Base-by-base conservation (phyloP, 192 early-diverging fungal species). In the Pilaira anomala region DNA sequence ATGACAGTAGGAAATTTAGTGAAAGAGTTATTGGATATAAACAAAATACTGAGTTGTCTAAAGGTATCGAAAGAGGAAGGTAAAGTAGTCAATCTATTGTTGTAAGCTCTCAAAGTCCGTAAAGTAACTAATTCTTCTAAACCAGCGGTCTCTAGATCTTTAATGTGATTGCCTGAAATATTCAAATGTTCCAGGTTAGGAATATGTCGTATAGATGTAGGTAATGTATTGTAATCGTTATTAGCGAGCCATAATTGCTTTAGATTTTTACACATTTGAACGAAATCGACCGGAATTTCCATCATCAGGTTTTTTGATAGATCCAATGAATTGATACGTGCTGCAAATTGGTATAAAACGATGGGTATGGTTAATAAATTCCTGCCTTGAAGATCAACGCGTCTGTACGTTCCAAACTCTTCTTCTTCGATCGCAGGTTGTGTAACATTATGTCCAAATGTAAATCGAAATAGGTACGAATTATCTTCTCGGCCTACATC, bases 401-500 rank as follows among this genome's bases (percentile, higher is more conserved):
- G 78, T 19, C 86, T 68, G 60, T 78, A 85, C 21, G 71, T 65
- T 19, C 59, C 56, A 48, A 56, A 53, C 3, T 79, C 75, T 22
- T 67, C 57, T 28, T 79, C 76, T 28, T 80, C 79, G 63, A 76
- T 58, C 6, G 67, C 21, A 70, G 74, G 79, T 2, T 67, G 73
- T 0, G 68, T 60, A 16, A 65, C 60, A 22, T 65, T 76, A 16
- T 77, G 69, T 11, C 72, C 77, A 69, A 94, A 85, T 3, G 85
- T 85, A 63, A 94, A 92, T n/a, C 90, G 83, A 71, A 85, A 86
- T 18, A 93, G 65, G 42, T 92, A 92, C 44, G 88, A 91, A 75
- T 91, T 92, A 67, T 94, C 91, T 60, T 94, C 92, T 50, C 92
- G 76, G 3, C 90, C 90, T 21, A 92, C 75, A 28, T 88, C 78